These are phyloP conservation scores for Fraxinus latifolia DNA, from an alignment of 305 asterid genomes.

Conservation along the genomic window DNA sequence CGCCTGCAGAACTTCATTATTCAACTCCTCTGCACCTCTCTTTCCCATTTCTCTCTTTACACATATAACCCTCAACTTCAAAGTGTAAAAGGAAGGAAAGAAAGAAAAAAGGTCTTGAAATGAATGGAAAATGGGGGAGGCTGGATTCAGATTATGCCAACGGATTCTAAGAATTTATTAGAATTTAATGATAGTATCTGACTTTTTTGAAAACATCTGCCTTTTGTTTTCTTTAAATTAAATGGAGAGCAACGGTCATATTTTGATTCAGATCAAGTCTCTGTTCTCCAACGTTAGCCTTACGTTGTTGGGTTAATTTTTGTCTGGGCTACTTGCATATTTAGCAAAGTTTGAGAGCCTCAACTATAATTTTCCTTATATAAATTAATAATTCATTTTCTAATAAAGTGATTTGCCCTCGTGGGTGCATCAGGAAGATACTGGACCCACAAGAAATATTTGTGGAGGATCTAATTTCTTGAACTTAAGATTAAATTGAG, in stretches of 20 bases:
- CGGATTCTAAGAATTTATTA: constrained; percentile 33
- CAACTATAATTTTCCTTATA: not conserved
- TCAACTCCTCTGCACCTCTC: constrained; percentile 40
- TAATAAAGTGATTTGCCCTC: not conserved
- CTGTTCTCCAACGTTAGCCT: not conserved
- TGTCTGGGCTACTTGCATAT: not conserved
- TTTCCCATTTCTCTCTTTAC: constrained; percentile 35
- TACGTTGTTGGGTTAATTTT: not conserved
- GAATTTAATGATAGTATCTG: constrained; percentile 19
- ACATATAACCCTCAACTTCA: constrained; percentile 5
- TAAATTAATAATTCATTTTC: not conserved
- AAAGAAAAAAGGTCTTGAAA: not conserved
- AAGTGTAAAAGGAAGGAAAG: not conserved
- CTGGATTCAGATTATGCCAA: constrained; percentile 20
- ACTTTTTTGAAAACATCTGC: constrained; percentile 25
- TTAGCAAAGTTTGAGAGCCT: not conserved
- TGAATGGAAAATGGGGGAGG: not conserved
- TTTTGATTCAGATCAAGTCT: constrained; percentile 19
- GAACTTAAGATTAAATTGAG: constrained; percentile 39
- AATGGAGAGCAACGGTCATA: constrained; percentile 48
- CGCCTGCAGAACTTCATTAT: constrained; percentile 35
- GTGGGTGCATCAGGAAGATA: not conserved
- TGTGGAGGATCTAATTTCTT: constrained; percentile 58
- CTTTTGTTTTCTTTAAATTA: not conserved
- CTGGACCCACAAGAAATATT: constrained; percentile 23